Evolutionary conservation across 2,329 filamentous ascomycete genomes (phyloP).

Genomic region (Helminthosporium solani): DNA sequence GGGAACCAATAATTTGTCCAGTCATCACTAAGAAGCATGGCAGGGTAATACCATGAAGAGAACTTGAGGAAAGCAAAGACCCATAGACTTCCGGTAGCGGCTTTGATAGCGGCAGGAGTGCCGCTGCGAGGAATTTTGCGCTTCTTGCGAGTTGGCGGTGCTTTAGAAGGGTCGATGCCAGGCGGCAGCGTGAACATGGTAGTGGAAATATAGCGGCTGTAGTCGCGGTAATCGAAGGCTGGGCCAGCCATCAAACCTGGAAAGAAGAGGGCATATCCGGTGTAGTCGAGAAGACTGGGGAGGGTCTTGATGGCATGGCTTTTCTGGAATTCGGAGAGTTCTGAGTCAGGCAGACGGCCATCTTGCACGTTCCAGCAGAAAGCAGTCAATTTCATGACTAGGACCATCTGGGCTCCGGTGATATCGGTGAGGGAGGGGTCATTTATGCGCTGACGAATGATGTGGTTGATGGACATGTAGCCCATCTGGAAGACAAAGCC

Average conservation of each 20-base stretch:
- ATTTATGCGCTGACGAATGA: constrained; percentile 72
- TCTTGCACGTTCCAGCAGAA: constrained; percentile 99
- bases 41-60: constrained; percentile 64
- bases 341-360: constrained; percentile 73
- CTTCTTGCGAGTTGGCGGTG: constrained; percentile 82
- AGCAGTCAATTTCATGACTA: constrained; percentile 94
- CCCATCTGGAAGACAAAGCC: constrained; percentile 93
- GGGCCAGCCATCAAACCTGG: constrained; percentile 86
- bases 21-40: constrained; percentile 63
- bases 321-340: constrained; percentile 85
- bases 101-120: constrained; percentile 78
- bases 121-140: constrained; percentile 90
- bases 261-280: constrained; percentile 93
- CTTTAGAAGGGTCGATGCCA: constrained; percentile 79
- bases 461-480: constrained; percentile 89
- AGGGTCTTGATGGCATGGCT: constrained; percentile 74
- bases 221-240: constrained; percentile 92
- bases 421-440: constrained; percentile 74
- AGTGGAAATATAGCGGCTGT: constrained; percentile 87
- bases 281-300: constrained; percentile 75
- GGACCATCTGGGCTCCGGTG: constrained; percentile 91
- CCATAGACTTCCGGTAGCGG: constrained; percentile 72
- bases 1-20: constrained; percentile 69
- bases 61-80: constrained; percentile 76
- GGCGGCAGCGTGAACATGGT: constrained; percentile 88